Evolutionary conservation across 129 eudicot genomes (phyloP), one percentile per base, ranked within the genome.

Genomic region (Lactuca sativa): DNA sequence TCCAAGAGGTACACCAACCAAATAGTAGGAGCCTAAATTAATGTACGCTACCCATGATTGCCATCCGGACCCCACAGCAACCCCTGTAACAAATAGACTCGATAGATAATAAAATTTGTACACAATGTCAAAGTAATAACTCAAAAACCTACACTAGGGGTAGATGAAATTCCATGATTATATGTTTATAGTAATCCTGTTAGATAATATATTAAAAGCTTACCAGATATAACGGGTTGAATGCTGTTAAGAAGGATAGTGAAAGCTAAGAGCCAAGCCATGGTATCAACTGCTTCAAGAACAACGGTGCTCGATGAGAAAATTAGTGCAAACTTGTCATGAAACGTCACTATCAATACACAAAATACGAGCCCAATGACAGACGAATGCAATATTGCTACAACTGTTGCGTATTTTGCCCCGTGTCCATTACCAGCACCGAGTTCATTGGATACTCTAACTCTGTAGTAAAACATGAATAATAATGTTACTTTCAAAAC

Each of bases 41-140:
- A 92, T 77, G 59, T 83, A 92, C 0, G 98, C 98, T 25, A 89
- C 98, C 47, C 70, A 51, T n/a, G 88, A 81, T 69, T 92, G 98
- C 95, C 98, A 89, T 53, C 96, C 98, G 0, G 95, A 86, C 14
- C 98, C 98, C 30, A 92, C 91, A 4, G 96, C 96, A 4, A 92
- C 97, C 40, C 97, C 96, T 92, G 70, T 17, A 51, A 67, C 32
- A 61, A 33, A 10, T 47, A 17, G n/a, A 1, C 38, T 0, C 25
- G 2, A 40, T 7, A n/a, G 11, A 36, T 38, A 14, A 21, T 5
- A 8, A 58, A 2, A 13, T 47, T 11, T 47, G 52, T 47, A 47
- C 52, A 47, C 5, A 12, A 2, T 12, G 15, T 11, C 15, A 3
- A 47, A 12, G 5, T 47, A 47, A 12, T 47, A 47, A 10, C 52